These are phyloP conservation scores for Alternaria rosae DNA, from an alignment of 2,329 filamentous ascomycete genomes.

Conservation along the genomic window DNA sequence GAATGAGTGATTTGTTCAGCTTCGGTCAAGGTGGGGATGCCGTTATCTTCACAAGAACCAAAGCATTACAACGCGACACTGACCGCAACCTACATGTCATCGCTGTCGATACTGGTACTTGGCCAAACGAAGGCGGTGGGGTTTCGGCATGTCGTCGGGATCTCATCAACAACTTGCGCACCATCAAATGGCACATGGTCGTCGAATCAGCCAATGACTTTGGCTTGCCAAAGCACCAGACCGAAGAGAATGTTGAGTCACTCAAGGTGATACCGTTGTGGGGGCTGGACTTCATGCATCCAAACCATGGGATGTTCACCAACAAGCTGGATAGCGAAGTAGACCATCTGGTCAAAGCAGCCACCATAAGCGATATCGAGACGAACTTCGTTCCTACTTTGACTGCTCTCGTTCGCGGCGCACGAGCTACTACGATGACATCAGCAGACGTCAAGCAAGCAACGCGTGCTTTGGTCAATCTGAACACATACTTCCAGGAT, in stretches of 20 bases:
- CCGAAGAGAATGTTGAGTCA: constrained; percentile 54
- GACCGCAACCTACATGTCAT: constrained; percentile 51
- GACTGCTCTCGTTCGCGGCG: constrained; percentile 51
- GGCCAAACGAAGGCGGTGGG: constrained; percentile 54
- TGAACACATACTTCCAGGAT: constrained; percentile 56
- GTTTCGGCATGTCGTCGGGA: constrained; percentile 54
- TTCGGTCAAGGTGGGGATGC: constrained; percentile 63
- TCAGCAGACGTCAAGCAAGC: constrained; percentile 51
- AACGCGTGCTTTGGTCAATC: constrained; percentile 51
- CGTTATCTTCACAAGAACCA: constrained; percentile 59
- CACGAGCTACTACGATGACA: constrained; percentile 49
- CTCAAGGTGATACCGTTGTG: constrained; percentile 53
- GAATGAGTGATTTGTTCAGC: constrained; percentile 60
- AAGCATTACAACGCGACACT: constrained; percentile 55
- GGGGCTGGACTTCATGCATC: constrained; percentile 54
- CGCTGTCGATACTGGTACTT: constrained; percentile 53
- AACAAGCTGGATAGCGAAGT: constrained; percentile 53
- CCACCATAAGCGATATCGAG: constrained; percentile 48
- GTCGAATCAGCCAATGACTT: constrained; percentile 55
- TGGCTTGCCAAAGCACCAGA: constrained; percentile 53
- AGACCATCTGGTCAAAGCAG: constrained; percentile 45
- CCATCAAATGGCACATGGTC: constrained; percentile 54
- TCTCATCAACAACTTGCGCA: constrained; percentile 53
- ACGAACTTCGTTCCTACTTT: constrained; percentile 52
- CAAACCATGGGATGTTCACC: constrained; percentile 52